phyloP scores from a whole-genome alignment of 345 rosid species.

The Sisymbrium irio region DNA sequence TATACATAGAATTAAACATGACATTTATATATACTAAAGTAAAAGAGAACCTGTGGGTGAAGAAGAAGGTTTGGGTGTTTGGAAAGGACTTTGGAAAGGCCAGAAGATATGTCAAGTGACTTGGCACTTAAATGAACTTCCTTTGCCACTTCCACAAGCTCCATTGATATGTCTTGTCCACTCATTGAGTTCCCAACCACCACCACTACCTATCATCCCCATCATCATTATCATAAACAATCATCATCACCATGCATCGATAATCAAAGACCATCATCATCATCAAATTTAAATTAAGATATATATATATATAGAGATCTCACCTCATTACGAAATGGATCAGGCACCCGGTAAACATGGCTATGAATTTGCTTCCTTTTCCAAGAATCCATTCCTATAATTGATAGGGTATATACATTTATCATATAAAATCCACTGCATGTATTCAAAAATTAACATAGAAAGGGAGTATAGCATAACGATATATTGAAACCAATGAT shows the following conservation, averaged over 20 bases:
- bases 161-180: conserved; percentile 92
- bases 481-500: background rate
- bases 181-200: conserved; percentile 79
- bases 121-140: conserved; percentile 75
- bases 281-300: background rate
- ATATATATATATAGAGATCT: background rate
- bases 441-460: background rate
- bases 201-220: conserved; percentile 60
- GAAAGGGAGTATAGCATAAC: background rate
- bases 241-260: background rate
- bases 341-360: conserved; percentile 73
- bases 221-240: background rate
- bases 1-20: background rate
- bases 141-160: conserved; percentile 71
- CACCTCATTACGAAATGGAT: conserved; percentile 76
- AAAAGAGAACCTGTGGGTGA: conserved; percentile 54
- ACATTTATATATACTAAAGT: background rate
- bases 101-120: conserved; percentile 50
- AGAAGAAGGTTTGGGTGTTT: conserved; percentile 58
- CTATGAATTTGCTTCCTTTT: conserved; percentile 84
- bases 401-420: background rate
- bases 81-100: conserved; percentile 72
- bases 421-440: background rate
- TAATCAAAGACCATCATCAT: background rate
- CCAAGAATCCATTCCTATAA: conserved; percentile 78